These are phyloP conservation scores for Mycena albidolilacea DNA, from an alignment of 768 basidiomycete species.

Conservation along the genomic window DNA sequence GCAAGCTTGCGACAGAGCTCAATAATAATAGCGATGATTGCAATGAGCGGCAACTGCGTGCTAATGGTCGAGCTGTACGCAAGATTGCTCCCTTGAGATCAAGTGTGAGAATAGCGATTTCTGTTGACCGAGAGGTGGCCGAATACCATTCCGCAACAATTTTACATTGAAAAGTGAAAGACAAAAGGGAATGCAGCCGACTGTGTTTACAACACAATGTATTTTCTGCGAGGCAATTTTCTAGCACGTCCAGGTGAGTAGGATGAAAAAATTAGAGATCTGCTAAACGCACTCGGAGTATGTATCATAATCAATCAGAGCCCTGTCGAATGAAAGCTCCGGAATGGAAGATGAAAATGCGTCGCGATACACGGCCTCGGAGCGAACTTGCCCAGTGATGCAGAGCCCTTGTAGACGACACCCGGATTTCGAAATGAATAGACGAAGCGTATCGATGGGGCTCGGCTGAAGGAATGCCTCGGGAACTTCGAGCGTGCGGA, in stretches of 20 bases:
- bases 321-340: not conserved
- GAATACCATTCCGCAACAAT: no score
- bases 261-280: not conserved
- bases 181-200: no score
- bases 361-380: not conserved
- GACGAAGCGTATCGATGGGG: not conserved
- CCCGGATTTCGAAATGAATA: slow-evolving; percentile 11
- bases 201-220: not conserved
- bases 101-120: no score
- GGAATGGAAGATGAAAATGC: not conserved
- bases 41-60: no score
- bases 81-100: no score
- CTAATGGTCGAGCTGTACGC: no score
- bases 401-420: not conserved
- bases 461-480: not conserved
- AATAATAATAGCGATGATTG: no score
- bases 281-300: not conserved
- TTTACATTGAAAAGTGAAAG: no score
- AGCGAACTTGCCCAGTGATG: not conserved
- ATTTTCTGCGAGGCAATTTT: not conserved
- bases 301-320: not conserved
- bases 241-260: not conserved
- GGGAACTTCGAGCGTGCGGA: slow-evolving; percentile 5
- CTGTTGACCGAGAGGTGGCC: no score
- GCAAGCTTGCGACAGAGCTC: no score